These are phyloP conservation scores for Paramecium caudatum DNA, from an alignment of 73 alveolate genomes.

Conservation along the genomic window DNA sequence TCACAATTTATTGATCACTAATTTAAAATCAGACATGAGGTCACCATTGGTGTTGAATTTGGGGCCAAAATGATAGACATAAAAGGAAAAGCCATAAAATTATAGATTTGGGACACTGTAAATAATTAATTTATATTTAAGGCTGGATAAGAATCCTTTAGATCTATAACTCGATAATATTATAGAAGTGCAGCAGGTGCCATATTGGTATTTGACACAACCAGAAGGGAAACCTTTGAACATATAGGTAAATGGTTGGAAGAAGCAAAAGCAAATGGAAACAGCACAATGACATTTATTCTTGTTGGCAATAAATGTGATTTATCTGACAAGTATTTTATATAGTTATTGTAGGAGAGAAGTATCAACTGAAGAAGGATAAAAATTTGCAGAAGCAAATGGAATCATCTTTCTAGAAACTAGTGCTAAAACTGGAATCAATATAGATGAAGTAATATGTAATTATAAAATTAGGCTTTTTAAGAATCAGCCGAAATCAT, in stretches of 20 bases:
- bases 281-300: conserved; percentile 78
- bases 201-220: conserved; percentile 81
- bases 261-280: too few relatives aligned
- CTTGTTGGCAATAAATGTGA: conserved; percentile 90
- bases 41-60: conserved; percentile 85
- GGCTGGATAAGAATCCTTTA: conserved; percentile 87
- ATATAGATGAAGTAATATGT: too few relatives aligned
- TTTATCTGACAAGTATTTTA: too few relatives aligned
- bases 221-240: conserved; percentile 78
- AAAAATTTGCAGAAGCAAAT: too few relatives aligned
- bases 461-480: too few relatives aligned
- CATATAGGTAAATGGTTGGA: conserved; percentile 79
- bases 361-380: too few relatives aligned
- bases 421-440: too few relatives aligned
- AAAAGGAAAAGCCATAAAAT: conserved; percentile 74
- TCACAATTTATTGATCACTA: conserved; percentile 79
- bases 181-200: conserved; percentile 80
- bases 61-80: conserved; percentile 76
- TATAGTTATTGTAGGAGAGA: too few relatives aligned
- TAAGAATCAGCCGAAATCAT: too few relatives aligned
- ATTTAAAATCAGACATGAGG: conserved; percentile 78
- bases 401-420: too few relatives aligned
- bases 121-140: not conserved
- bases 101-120: conserved; percentile 78
- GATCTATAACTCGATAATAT: conserved; percentile 79